A percentile compares a stretch with the other conserved stretches of the same genome.
phyloP scores from a whole-genome alignment of 768 basidiomycete species.

The Porphyrellus cyaneotinctus region DNA sequence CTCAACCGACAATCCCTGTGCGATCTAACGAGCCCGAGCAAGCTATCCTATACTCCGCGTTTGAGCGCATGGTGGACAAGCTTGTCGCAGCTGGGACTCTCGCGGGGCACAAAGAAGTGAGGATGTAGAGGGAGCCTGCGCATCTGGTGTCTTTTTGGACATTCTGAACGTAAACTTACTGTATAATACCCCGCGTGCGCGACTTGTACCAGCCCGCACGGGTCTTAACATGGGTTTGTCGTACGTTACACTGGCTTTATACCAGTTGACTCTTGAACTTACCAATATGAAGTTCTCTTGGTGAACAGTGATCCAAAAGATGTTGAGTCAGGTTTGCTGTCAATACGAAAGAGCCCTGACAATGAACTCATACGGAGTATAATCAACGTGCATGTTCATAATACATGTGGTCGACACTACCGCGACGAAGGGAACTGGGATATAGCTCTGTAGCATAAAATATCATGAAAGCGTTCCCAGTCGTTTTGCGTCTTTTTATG shows the following conservation, averaged over 20 bases:
- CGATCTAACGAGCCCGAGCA: slow-evolving; percentile 10
- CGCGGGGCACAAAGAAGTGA: not conserved
- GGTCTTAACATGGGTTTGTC: not conserved
- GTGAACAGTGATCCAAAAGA: too few species aligned
- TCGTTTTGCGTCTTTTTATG: slow-evolving; percentile 38
- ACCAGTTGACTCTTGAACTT: not conserved
- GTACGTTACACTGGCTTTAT: not conserved
- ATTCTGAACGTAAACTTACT: not conserved
- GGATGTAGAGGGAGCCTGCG: not conserved
- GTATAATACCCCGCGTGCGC: not conserved
- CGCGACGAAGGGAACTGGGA: not conserved
- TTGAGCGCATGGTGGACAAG: slow-evolving; percentile 23
- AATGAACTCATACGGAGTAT: not conserved
- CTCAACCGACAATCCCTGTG: slow-evolving; percentile 18
- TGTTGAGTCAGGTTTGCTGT: too few species aligned
- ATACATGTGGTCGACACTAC: slow-evolving; percentile 1
- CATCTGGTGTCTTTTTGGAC: not conserved
- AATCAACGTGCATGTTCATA: not conserved
- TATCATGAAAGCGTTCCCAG: slow-evolving; percentile 1
- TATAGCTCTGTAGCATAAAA: slow-evolving; percentile 1
- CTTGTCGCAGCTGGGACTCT: slow-evolving; percentile 19
- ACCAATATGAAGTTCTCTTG: too few species aligned
- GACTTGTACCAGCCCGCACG: not conserved
- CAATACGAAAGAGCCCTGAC: not conserved
- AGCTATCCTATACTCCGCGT: slow-evolving; percentile 19